phyloP scores from a whole-genome alignment of 2,329 filamentous ascomycete species.

The Colletotrichum limetticola region DNA sequence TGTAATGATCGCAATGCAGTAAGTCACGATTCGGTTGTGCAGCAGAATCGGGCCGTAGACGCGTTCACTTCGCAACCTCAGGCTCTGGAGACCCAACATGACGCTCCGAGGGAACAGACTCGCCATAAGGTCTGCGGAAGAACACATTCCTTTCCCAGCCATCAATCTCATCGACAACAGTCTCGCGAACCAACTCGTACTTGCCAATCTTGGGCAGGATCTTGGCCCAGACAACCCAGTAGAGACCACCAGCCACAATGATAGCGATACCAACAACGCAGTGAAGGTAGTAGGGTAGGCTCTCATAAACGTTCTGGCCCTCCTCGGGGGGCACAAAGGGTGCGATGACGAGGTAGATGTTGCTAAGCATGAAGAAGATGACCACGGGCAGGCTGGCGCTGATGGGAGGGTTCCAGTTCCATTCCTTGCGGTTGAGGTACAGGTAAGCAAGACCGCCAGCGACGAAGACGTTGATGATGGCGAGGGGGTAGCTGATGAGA shows the following conservation, averaged over 20 bases:
- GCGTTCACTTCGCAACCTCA: conserved; percentile 17
- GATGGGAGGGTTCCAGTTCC: conserved; percentile 65
- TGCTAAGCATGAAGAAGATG: conserved; percentile 69
- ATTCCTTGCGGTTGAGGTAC: conserved; percentile 58
- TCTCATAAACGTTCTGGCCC: conserved; percentile 63
- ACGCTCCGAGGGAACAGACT: conserved; percentile 16
- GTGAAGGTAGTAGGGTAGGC: conserved; percentile 67
- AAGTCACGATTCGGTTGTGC: too few species aligned
- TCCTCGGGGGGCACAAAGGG: conserved; percentile 65
- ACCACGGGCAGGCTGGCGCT: conserved; percentile 64
- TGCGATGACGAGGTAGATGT: conserved; percentile 69
- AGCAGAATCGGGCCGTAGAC: too few species aligned
- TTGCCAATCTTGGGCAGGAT: conserved; percentile 61
- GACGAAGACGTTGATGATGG: conserved; percentile 67
- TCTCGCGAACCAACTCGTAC: conserved; percentile 68
- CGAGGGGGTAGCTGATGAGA: conserved; percentile 73
- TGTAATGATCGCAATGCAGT: too few species aligned
- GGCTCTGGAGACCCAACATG: neutral
- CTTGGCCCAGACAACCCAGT: conserved; percentile 67
- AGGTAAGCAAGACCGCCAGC: conserved; percentile 64
- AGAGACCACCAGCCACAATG: conserved; percentile 62
- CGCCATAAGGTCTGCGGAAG: conserved; percentile 50
- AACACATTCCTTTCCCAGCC: conserved; percentile 72
- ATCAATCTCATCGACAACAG: conserved; percentile 64
- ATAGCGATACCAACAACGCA: conserved; percentile 67